phyloP scores from a whole-genome alignment of 2,329 filamentous ascomycete species.

The Ramularia collo-cygni region DNA sequence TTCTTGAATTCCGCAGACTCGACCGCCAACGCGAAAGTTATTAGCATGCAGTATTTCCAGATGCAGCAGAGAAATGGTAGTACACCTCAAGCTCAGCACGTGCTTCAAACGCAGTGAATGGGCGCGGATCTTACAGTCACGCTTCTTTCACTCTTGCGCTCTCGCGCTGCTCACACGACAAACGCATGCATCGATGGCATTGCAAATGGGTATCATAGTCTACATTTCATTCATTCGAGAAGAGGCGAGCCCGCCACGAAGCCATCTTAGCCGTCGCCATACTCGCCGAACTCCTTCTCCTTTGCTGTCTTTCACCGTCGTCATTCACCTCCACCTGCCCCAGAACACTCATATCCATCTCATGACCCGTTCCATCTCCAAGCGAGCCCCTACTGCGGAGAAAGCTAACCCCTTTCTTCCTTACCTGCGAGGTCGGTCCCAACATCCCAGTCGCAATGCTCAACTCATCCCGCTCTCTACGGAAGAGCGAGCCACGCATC shows the following conservation, averaged over 20 bases:
- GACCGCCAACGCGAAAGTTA: no score
- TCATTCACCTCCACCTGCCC: constrained; percentile 4
- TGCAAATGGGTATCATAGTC: no score
- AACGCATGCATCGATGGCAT: not conserved
- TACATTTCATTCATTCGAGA: not conserved
- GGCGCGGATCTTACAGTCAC: no score
- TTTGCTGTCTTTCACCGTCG: constrained; percentile 1
- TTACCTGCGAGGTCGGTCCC: constrained; percentile 2
- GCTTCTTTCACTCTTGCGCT: no score
- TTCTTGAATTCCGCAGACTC: no score
- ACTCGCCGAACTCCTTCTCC: constrained; percentile 12
- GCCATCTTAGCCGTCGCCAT: constrained; percentile 15
- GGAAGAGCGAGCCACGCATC: constrained; percentile 2
- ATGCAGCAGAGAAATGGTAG: no score
- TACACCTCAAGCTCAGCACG: no score
- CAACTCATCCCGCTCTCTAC: constrained; percentile 7
- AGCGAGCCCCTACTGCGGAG: constrained; percentile 4
- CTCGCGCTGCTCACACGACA: no score
- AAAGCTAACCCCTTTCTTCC: constrained; percentile 10
- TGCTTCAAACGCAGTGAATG: no score
- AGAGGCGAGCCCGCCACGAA: constrained; percentile 13
- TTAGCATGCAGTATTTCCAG: no score
- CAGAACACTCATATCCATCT: constrained; percentile 6
- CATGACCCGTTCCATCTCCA: not conserved
- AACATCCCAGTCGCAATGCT: constrained; percentile 15